Percentiles rank a stretch among this genome's conserved stretches.
Evolutionary conservation across 805 yeast species (phyloP).

Genomic region (Nakazawaea laoshanensis): DNA sequence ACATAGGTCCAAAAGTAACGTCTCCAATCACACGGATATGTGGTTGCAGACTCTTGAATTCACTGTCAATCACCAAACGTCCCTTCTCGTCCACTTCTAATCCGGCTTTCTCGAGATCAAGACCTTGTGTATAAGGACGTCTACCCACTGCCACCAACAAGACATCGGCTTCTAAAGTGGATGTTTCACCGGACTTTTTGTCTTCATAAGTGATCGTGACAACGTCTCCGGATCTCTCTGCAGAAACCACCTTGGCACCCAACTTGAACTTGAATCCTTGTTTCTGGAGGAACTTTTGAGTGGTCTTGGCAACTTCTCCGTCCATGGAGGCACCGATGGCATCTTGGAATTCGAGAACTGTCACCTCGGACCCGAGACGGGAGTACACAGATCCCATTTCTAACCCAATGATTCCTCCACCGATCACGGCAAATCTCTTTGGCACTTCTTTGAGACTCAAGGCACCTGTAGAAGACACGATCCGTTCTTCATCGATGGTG

Average conservation of each 20-base stretch:
- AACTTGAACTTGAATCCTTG: slow-evolving; percentile 93
- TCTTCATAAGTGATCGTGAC: slow-evolving; percentile 87
- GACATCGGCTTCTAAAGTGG: slow-evolving; percentile 80
- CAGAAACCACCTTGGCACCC: slow-evolving; percentile 85
- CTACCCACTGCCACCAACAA: slow-evolving; percentile 97
- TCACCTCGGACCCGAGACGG: slow-evolving; percentile 92
- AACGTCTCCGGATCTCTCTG: slow-evolving; percentile 78
- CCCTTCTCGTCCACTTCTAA: slow-evolving; percentile 89
- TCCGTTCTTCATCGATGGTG: slow-evolving; percentile 91
- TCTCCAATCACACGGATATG: slow-evolving; percentile 98
- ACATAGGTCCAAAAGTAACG: slow-evolving; percentile 97
- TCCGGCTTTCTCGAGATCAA: slow-evolving; percentile 82
- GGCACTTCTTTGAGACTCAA: slow-evolving; percentile 82
- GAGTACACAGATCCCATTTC: slow-evolving; percentile 99
- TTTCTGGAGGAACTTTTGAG: slow-evolving; percentile 85
- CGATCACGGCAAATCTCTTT: slow-evolving; percentile 84
- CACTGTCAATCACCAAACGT: slow-evolving; percentile 87
- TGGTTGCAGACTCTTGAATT: slow-evolving; percentile 84
- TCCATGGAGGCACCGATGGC: slow-evolving; percentile 99
- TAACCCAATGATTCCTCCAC: slow-evolving; percentile 99
- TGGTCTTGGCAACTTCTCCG: slow-evolving; percentile 82
- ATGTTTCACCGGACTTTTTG: slow-evolving; percentile 77
- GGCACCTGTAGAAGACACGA: slow-evolving; percentile 93
- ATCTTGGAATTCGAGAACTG: slow-evolving; percentile 83
- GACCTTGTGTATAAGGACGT: slow-evolving; percentile 91